Percentiles rank a stretch among this genome's conserved stretches.
Evolutionary conservation across 1,139 yeast species (phyloP).

Genomic region (Sugiyamaella neomexicana): DNA sequence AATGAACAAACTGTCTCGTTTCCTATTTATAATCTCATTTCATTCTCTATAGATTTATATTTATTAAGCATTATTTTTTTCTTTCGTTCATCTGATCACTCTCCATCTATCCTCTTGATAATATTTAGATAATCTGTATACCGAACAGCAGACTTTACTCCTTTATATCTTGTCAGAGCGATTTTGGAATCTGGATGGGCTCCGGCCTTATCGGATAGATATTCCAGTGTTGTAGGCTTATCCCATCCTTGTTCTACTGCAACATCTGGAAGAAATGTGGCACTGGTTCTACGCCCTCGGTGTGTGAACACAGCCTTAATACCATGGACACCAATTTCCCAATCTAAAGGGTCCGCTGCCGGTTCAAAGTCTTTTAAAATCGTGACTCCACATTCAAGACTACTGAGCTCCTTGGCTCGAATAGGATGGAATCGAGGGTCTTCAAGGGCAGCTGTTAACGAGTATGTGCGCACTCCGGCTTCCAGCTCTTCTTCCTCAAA

Average conservation of each 20-base stretch:
- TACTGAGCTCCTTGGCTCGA: conserved; percentile 52
- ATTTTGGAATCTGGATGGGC: conserved; percentile 29
- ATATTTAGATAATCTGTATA: conserved; percentile 34
- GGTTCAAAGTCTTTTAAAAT: conserved; percentile 60
- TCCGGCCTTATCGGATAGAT: conserved; percentile 75
- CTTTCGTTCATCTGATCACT: background rate
- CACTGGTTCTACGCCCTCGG: conserved; percentile 45
- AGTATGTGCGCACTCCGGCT: conserved; percentile 60
- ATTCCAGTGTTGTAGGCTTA: conserved; percentile 64
- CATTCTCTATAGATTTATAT: conserved; percentile 12
- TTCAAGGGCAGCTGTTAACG: conserved; percentile 68
- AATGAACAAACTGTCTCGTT: too few species aligned
- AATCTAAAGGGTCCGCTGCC: conserved; percentile 55
- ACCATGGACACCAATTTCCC: conserved; percentile 86
- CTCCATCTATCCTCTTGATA: background rate
- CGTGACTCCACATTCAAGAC: conserved; percentile 58
- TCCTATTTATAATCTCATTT: too few species aligned
- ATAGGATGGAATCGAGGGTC: conserved; percentile 80
- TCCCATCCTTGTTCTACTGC: conserved; percentile 90
- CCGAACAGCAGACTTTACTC: conserved; percentile 35
- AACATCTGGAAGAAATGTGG: conserved; percentile 89
- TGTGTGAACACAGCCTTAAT: conserved; percentile 55
- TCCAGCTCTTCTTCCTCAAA: conserved; percentile 54
- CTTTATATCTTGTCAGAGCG: conserved; percentile 40
- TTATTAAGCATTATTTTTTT: background rate